phyloP scores from a whole-genome alignment of 108 stramenopile species.

The Epipyxis sp. region DNA sequence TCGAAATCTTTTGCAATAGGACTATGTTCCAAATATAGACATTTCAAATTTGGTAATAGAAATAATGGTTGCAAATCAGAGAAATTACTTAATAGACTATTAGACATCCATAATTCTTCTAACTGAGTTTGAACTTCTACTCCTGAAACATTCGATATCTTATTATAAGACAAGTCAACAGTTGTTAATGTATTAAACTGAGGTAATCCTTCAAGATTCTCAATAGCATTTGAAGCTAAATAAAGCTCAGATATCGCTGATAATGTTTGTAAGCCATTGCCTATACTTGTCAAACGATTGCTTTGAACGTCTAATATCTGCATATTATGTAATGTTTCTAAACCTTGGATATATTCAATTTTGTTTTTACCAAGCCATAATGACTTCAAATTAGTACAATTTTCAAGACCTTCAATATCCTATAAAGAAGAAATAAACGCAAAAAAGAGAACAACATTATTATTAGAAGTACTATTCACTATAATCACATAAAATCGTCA shows the following conservation, averaged over 20 bases:
- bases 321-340: constrained; percentile 44
- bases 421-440: too few relatives aligned
- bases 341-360: constrained; percentile 71
- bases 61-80: constrained; percentile 34
- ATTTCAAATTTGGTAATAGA: constrained; percentile 58
- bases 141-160: background rate
- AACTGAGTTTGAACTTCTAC: constrained; percentile 34
- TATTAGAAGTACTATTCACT: constrained; percentile 73
- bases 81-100: constrained; percentile 25
- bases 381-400: constrained; percentile 68
- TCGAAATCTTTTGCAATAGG: constrained; percentile 72
- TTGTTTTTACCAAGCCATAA: constrained; percentile 95
- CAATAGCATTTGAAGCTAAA: constrained; percentile 63
- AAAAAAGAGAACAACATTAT: too few relatives aligned
- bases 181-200: background rate
- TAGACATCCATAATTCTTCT: constrained; percentile 45
- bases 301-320: constrained; percentile 52
- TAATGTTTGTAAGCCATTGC: constrained; percentile 65
- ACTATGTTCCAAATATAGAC: constrained; percentile 94
- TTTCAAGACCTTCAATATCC: constrained; percentile 64
- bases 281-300: constrained; percentile 74
- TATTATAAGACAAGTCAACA: constrained; percentile 19
- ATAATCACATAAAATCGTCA: constrained; percentile 62
- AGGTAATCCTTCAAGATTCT: constrained; percentile 22
- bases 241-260: constrained; percentile 83